Evolutionary conservation across 257 asterid genomes (phyloP), one percentile per base, ranked within the genome.

Genomic region (Linderniella brevidens): DNA sequence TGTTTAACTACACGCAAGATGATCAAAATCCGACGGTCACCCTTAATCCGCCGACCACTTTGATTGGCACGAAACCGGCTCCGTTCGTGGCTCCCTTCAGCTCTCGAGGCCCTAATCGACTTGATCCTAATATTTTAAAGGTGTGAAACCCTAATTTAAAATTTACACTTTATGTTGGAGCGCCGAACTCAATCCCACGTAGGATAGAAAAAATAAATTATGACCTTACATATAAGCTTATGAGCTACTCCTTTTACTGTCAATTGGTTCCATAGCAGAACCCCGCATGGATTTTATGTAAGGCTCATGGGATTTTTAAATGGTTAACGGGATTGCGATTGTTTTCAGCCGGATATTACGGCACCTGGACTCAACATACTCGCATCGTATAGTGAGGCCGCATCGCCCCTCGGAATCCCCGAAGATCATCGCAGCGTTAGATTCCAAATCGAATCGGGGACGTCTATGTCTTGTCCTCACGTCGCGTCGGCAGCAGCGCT

Each of bases 401-500:
- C 93, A 14, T 72, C 95, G 13, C 97, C 97, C 0, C 64, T 95
- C 4, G 74, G 70, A 64, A 1, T 65, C 56, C 74, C 15, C 0
- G 46, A 11, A 4, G 97, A 88, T 58, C 48, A 64, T 8, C 66
- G 97, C 9, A 68, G 75, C 0, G 81, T 68, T 6, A 73, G 80
- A 58, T 88, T 76, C 50, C 83, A 84, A 45, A 58, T 88, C 41
- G 36, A 71, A 12, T 76, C 95, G 0, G 95, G 95, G 41, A 87
- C 97, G 41, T 87, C 97, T 37, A 87, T 87, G 97, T 66, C 97
- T 11, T 77, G 93, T 64, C 97, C 97, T 1, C 97, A 87, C 63
- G 57, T 83, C 1, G 74, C 70, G 43, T 95, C 74, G 3, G 68
- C 86, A 9, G 65, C 81, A 1, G 97, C 93, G 18, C 79, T 87